These are phyloP conservation scores for Xylariaceae sp. DNA, from an alignment of 2,329 filamentous ascomycete genomes.

Conservation along the genomic window DNA sequence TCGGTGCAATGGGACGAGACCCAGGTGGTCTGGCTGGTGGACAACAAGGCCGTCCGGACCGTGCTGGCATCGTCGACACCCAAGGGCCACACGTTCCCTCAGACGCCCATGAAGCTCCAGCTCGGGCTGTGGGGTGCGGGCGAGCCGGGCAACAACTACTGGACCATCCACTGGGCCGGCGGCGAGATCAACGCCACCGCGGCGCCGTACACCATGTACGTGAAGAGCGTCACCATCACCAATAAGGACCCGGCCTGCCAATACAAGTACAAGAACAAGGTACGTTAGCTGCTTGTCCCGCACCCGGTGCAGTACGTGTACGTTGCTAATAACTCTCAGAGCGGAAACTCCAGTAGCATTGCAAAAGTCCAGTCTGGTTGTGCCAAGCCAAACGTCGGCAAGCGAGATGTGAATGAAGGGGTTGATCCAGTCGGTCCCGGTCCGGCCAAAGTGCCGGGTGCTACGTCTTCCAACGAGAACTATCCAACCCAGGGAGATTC, in stretches of 20 bases:
- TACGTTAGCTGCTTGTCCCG: conserved; percentile 6
- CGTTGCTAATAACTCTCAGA: conserved; percentile 15
- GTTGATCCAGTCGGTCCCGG: no score
- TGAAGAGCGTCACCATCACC: conserved; percentile 25
- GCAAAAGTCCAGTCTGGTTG: conserved; percentile 19
- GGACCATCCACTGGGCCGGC: conserved; percentile 25
- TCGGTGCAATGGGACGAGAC: conserved; percentile 25
- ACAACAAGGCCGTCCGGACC: conserved; percentile 20
- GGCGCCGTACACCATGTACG: conserved; percentile 23
- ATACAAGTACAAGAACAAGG: conserved; percentile 23
- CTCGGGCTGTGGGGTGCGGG: conserved; percentile 25
- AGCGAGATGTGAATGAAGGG: no score
- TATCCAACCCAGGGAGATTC: no score
- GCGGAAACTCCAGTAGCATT: conserved; percentile 17
- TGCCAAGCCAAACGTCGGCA: no score
- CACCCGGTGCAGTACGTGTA: background rate
- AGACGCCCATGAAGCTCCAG: conserved; percentile 25
- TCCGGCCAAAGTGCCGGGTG: no score
- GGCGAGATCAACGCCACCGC: conserved; percentile 20
- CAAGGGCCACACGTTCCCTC: conserved; percentile 19
- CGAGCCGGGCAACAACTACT: conserved; percentile 19
- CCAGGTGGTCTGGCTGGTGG: conserved; percentile 22
- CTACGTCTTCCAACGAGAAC: no score
- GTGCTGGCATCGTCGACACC: conserved; percentile 17
- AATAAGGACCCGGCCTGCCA: conserved; percentile 26